A percentile compares a stretch with the other conserved stretches of the same genome.
These are phyloP conservation scores for Linanthus parryae DNA, from an alignment of 148 eudicot species.

Conservation along the genomic window DNA sequence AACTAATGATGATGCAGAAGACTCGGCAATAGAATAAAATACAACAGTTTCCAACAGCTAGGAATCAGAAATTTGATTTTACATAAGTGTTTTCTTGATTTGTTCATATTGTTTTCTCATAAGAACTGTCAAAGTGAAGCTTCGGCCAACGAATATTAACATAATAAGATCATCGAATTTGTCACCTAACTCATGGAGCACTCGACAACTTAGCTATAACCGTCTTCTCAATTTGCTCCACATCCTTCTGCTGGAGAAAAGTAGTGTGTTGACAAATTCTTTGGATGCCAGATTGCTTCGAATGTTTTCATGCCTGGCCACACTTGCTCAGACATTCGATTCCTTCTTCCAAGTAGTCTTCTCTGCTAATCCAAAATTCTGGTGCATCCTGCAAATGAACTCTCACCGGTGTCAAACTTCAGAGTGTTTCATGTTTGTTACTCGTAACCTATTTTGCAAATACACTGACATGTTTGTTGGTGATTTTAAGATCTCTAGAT, in stretches of 20 bases:
- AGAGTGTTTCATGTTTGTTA: background rate
- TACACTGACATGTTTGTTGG: no score
- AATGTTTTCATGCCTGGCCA: constrained; percentile 55
- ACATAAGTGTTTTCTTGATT: no score
- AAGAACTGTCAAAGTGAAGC: background rate
- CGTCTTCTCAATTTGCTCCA: background rate
- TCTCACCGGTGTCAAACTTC: background rate
- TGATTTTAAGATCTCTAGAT: no score
- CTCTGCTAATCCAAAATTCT: constrained; percentile 90
- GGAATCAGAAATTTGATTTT: background rate
- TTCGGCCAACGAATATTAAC: background rate
- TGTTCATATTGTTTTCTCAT: no score
- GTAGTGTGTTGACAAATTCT: background rate
- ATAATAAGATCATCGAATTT: background rate
- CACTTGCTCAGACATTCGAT: constrained; percentile 82
- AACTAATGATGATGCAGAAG: constrained; percentile 1
- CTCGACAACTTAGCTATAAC: background rate
- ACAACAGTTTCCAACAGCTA: background rate
- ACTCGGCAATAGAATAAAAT: background rate
- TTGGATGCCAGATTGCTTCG: background rate
- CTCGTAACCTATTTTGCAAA: no score
- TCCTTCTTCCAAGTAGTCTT: constrained; percentile 98
- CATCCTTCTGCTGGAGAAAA: background rate
- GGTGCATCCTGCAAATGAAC: constrained; percentile 85
- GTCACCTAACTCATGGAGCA: constrained; percentile 3